These are phyloP conservation scores for Claviceps sp. DNA, from an alignment of 2,329 filamentous ascomycete species.

Conservation along the genomic window DNA sequence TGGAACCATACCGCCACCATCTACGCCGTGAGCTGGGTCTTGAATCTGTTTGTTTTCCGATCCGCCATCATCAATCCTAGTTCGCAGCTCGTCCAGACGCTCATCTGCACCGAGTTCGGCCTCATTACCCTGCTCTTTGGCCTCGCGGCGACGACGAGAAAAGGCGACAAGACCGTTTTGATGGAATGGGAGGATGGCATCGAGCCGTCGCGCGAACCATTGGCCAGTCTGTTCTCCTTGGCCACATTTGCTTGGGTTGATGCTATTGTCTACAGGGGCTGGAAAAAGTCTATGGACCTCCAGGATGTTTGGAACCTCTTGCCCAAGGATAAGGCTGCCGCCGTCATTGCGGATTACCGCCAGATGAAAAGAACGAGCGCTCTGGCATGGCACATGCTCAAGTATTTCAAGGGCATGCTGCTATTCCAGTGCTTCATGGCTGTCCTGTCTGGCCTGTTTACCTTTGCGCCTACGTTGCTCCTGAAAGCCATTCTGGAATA, in stretches of 20 bases:
- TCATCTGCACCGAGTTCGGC: slow-evolving; percentile 62
- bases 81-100: slow-evolving; percentile 45
- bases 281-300: slow-evolving; percentile 71
- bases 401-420: slow-evolving; percentile 69
- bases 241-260: slow-evolving; percentile 88
- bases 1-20: slow-evolving; percentile 90
- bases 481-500: slow-evolving; percentile 87
- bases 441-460: slow-evolving; percentile 65
- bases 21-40: slow-evolving; percentile 73
- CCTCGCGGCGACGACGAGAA: slow-evolving; percentile 70
- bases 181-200: slow-evolving; percentile 83
- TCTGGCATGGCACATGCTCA: slow-evolving; percentile 67
- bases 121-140: slow-evolving; percentile 61
- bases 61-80: slow-evolving; percentile 69
- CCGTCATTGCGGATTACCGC: slow-evolving; percentile 69
- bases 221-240: slow-evolving; percentile 78
- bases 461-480: slow-evolving; percentile 82
- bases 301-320: slow-evolving; percentile 84
- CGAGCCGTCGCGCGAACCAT: slow-evolving; percentile 73
- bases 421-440: slow-evolving; percentile 72
- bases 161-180: slow-evolving; percentile 80
- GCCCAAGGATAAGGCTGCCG: slow-evolving; percentile 74
- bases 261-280: slow-evolving; percentile 76
- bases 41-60: slow-evolving; percentile 64
- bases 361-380: slow-evolving; percentile 70